Evolutionary conservation across 306 rosid genomes (phyloP), one percentile per base, ranked within the genome.

Genomic region (Herpetospermum pedunculosum): DNA sequence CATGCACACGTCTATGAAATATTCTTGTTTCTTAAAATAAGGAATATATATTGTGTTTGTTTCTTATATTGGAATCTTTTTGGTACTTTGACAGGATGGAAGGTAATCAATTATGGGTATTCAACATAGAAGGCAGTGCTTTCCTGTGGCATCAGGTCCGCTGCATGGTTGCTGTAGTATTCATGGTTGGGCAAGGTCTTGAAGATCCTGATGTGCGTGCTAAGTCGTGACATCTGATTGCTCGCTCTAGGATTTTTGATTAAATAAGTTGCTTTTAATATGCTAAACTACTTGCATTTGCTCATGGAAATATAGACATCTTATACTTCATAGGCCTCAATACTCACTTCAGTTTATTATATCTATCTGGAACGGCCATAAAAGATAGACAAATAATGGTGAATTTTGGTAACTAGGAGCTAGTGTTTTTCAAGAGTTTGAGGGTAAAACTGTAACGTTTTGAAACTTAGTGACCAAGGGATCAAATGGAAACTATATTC

Each of bases 71-170:
- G 40, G 53, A 67, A 6, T 67, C 6, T 13, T 43, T 41, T 43
- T 68, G 73, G 82, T 87, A 93, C 48, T 41, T 40, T 38, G 53
- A 78, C 88, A 93, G 98, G 87, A 87, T 81, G 83, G 84, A 84
- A 58, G 86, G 64, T 32, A 80, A 86, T 77, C 90, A 80, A 83
- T 96, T 93, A 48, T 89, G 93, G 96, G 87, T 76, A 73, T 80
- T 93, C 68, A 82, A 81, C 79, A 85, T 93, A 73, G 88, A 77
- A 82, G 98, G 98, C 7, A 87, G 88, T 70, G 98, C 98, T 54
- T 93, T 93, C 84, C 88, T 93, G 9, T 93, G 98, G 98, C 98
- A 93, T 80, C 98, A 93, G 79, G 92, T 93, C 63, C 93, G 98
- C 70, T 91, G 97, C 89, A 90, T 93, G 89, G 96, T 91, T 47